These are phyloP conservation scores for Tilletia caries DNA, from an alignment of 1,284 basidiomycete species.

Conservation along the genomic window DNA sequence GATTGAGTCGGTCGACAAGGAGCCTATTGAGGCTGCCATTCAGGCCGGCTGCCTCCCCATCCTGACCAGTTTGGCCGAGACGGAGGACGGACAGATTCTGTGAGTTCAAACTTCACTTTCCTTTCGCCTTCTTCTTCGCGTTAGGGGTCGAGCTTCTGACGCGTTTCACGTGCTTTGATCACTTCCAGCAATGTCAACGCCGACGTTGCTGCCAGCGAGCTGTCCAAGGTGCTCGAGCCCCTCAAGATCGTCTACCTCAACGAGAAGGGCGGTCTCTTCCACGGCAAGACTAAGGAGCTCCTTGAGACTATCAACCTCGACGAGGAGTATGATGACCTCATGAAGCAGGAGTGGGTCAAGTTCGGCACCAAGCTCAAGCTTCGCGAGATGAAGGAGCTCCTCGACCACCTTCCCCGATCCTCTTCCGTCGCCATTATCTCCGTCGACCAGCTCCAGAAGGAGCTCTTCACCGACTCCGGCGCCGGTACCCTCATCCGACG, in stretches of 20 bases:
- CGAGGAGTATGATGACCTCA: conserved; percentile 93
- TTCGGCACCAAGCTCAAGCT: conserved; percentile 99
- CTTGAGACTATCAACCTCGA: conserved; percentile 94
- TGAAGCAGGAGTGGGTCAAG: conserved; percentile 99
- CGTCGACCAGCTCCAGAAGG: conserved; percentile 86
- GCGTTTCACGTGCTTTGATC: not conserved
- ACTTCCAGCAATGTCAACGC: conserved; percentile 46
- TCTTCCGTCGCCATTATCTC: conserved; percentile 98
- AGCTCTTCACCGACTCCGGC: conserved; percentile 96
- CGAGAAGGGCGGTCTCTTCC: conserved; percentile 96
- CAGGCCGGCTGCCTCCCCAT: conserved; percentile 52
- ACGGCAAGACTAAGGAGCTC: conserved; percentile 68
- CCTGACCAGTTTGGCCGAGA: conserved; percentile 50
- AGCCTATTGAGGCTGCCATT: conserved; percentile 54
- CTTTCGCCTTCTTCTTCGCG: not conserved
- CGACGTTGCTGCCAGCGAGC: conserved; percentile 52
- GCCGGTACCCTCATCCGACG: conserved; percentile 96
- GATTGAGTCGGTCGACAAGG: conserved; percentile 53
- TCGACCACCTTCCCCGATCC: conserved; percentile 95
- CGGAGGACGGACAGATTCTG: conserved; percentile 52
- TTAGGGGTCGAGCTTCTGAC: not conserved
- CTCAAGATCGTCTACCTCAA: conserved; percentile 96
- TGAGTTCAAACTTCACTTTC: not conserved
- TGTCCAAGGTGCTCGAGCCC: conserved; percentile 53
- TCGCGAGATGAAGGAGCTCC: conserved; percentile 97